Base-by-base conservation (phyloP, 345 rosid genomes). In the Lepidium sativum region DNA sequence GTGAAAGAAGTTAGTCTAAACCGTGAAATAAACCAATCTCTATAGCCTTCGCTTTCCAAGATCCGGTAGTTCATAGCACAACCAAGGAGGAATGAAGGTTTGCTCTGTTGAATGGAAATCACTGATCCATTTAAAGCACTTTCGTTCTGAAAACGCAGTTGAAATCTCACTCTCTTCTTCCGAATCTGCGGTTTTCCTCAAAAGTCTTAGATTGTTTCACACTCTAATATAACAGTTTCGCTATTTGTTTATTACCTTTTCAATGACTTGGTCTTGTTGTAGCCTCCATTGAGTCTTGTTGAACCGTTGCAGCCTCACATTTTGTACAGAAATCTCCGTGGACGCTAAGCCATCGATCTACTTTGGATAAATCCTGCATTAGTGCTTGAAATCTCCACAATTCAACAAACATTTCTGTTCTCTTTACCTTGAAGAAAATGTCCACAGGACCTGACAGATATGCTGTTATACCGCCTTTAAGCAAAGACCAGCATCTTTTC, bases 1-100 rank as follows among this genome's bases (percentile, higher is more conserved):
- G 89, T 84, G 80, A 91, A 84, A n/a, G 85, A 83, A n/a, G 96
- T 69, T 29, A 66, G 60, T 57, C 47, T 78, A 79, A 87, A 91
- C 69, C 91, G 79, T 0, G 91, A 81, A 20, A 81, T 65, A 18
- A 91, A 87, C 97, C 96, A 91, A 10, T 77, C 16, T 17, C 67
- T 82, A 47, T 91, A 91, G 14, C 65, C 82, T 9, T 44, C 42
- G 70, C 75, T 83, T 18, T 73, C 70, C 15, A 86, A 72, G 35
- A 91, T 91, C 23, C 67, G 40, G 52, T 79, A 75, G 66, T 87
- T 91, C 80, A 91, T 84, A 0, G 82, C 89, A 31, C 91, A 86
- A 8, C 96, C 97, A 9, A 88, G 73, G 4, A 83, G 88, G 73
- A 84, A 91, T 27, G 65, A 73, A 9, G 80, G 40, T 35, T 48